A percentile compares a stretch with the other conserved stretches of the same genome.
Evolutionary conservation across 2,329 filamentous ascomycete species (phyloP).

Genomic region (Didymella arachidicola): DNA sequence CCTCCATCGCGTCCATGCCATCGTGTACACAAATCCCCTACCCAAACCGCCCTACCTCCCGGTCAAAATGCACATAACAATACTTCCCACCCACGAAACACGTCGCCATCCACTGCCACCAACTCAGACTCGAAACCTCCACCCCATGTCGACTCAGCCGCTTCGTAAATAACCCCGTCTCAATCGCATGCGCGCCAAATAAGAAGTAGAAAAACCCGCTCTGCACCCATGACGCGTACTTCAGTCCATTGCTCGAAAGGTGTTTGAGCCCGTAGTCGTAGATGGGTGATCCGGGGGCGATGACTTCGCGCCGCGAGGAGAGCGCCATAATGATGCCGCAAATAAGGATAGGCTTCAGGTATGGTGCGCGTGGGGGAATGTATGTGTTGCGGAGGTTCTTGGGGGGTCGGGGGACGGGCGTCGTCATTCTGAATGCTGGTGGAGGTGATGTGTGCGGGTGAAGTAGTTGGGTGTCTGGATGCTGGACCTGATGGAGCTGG

Average conservation of each 20-base stretch:
- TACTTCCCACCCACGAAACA: constrained; percentile 37
- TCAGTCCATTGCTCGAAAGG: constrained; percentile 19
- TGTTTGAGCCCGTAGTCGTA: constrained; percentile 25
- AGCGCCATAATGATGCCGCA: constrained; percentile 38
- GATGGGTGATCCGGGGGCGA: constrained; percentile 30
- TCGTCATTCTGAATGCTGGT: neutral
- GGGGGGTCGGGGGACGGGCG: constrained; percentile 6
- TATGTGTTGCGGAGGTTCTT: constrained; percentile 34
- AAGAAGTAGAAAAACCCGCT: constrained; percentile 35
- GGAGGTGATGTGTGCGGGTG: neutral
- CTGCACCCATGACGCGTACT: constrained; percentile 32
- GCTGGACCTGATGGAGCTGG: no score
- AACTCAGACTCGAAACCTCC: constrained; percentile 22
- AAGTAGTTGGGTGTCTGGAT: neutral
- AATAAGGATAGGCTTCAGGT: constrained; percentile 33
- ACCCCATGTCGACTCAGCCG: constrained; percentile 29
- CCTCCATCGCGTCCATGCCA: neutral
- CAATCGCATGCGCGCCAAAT: constrained; percentile 33
- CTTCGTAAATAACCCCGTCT: constrained; percentile 31
- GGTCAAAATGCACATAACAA: constrained; percentile 35
- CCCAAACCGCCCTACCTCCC: constrained; percentile 21
- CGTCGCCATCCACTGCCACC: constrained; percentile 38
- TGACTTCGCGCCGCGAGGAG: constrained; percentile 25
- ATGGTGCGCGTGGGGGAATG: constrained; percentile 21
- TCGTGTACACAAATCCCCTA: neutral